Evolutionary conservation across 176 grass and related monocot genomes (phyloP), one percentile per base, ranked within the genome.

Genomic region (Juncus inflexus): DNA sequence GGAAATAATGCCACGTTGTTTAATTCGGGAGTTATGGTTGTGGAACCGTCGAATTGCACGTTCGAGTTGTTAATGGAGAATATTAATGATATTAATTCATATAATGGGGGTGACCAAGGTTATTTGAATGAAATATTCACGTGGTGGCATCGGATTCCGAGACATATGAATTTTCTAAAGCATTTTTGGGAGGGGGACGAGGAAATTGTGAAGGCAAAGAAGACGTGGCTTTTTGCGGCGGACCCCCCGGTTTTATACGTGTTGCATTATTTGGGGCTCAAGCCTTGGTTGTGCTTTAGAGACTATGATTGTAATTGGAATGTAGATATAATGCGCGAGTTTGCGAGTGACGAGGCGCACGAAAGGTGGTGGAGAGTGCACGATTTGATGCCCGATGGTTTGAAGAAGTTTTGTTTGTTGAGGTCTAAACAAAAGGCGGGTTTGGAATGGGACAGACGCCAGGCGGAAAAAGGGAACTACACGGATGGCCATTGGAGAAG

Each of bases 221-320:
- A 96, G 79, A 96, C 70, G 4, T 16, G 49, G 65, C 38, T 95
- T 69, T 95, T 95, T 50, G 81, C 78, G 0, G 90, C 90, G 2
- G 79, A 85, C 45, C 86, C 90, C 0, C 83, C 90, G 7, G 72
- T 82, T 35, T 77, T 95, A 2, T 95, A 87, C 4, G 91, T 95
- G 1, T 79, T 95, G 36, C 91, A 95, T 70, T 95, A 95, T 11
- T 40, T 95, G 41, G 91, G 86, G 0, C 68, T 78, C 19, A 95
- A 95, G 15, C 91, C 91, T 0, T 95, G 86, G 91, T 61, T 95
- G 38, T 95, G 91, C 74, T 95, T 95, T 50, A 78, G 91, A 41
- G 91, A 95, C 64, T 95, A 90, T 0, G 91, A 95, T 64, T 95
- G 91, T 60, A 95, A 95, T 67, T 95, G 91, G 91, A 95, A 95